Evolutionary conservation across 108 stramenopile species (phyloP), one percentile per base, ranked within the genome.

Genomic region (Schizochytrium sp.): DNA sequence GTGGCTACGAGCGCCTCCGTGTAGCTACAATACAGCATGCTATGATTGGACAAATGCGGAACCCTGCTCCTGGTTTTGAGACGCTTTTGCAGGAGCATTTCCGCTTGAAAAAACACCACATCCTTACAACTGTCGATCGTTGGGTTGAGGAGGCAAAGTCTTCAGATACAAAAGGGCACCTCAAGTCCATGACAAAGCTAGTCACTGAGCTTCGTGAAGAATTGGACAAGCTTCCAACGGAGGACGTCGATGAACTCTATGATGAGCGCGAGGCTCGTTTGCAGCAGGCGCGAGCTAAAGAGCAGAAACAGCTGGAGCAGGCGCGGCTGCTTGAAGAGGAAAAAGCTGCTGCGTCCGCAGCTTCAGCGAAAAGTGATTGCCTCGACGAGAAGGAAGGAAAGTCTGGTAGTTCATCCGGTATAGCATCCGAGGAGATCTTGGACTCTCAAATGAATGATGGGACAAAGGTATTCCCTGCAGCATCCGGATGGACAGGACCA

Each of bases 11-110:
- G 46, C 72, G 53, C 13, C 88, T 90, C 19, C 90, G 91, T 15
- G 88, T 76, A 46, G 88, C 88, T 4, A 90, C 91, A 13, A 2
- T 91, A 4, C 61, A 17, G 47, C 87, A 61, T n/a, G 91, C 90
- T 8, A 91, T 91, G 91, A 38, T 91, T 40, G 88, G 90, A 15
- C 88, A 88, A 88, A 57, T 91, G 56, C 72, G 69, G 45, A 40
- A 41, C 41, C 91, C 91, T 41, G 88, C 69, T 13, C 40, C 72
- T 2, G 90, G 90, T 2, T 91, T 91, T 40, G 91, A 90, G 72
- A 64, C 72, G 12, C 88, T 89, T 4, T 69, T 91, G 10, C 88
- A 58, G 56, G 47, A 72, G 44, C 91, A 91, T 59, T 91, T 91
- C 2, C 61, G 61, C 17, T 8, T 88, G 50, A 88, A 88, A 56